A percentile compares a stretch with the other conserved stretches of the same genome.
phyloP scores from a whole-genome alignment of 495 filamentous ascomycete genomes.

The Aspergillus sparsus region DNA sequence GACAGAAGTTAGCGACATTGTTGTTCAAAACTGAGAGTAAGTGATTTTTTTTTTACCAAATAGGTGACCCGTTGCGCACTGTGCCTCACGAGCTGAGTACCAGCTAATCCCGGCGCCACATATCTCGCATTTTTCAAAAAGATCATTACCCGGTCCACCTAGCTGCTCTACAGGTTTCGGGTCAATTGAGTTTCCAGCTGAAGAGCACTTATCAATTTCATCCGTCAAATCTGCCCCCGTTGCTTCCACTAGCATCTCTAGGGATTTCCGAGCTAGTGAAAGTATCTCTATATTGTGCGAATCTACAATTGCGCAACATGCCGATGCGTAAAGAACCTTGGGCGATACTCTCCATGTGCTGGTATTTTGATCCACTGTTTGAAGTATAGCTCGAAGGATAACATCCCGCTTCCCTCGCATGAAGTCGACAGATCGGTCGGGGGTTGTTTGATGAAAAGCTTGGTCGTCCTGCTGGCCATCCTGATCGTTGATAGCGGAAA shows the following conservation, averaged over 20 bases:
- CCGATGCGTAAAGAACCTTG: conserved; percentile 41
- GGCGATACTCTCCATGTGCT: conserved; percentile 22
- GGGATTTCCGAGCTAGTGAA: conserved; percentile 29
- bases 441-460: conserved; percentile 16
- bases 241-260: conserved; percentile 31
- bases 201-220: conserved; percentile 35
- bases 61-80: conserved; percentile 51
- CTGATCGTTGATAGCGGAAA: conserved; percentile 26
- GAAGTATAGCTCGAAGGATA: conserved; percentile 36
- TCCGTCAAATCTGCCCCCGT: conserved; percentile 36
- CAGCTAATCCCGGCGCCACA: conserved; percentile 47
- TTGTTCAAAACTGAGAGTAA: neutral
- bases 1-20: conserved; percentile 1
- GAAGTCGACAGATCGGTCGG: conserved; percentile 13
- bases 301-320: conserved; percentile 41
- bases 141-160: conserved; percentile 23
- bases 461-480: conserved; percentile 6
- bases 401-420: conserved; percentile 28
- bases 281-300: conserved; percentile 28
- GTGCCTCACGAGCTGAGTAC: conserved; percentile 38
- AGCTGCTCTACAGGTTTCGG: conserved; percentile 32
- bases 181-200: conserved; percentile 17
- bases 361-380: conserved; percentile 14
- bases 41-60: conserved; percentile 38
- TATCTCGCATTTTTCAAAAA: conserved; percentile 51